Evolutionary conservation across 23 red algal species (phyloP), one percentile per base, ranked within the genome.

Genomic region (Porphyridium purpureum): DNA sequence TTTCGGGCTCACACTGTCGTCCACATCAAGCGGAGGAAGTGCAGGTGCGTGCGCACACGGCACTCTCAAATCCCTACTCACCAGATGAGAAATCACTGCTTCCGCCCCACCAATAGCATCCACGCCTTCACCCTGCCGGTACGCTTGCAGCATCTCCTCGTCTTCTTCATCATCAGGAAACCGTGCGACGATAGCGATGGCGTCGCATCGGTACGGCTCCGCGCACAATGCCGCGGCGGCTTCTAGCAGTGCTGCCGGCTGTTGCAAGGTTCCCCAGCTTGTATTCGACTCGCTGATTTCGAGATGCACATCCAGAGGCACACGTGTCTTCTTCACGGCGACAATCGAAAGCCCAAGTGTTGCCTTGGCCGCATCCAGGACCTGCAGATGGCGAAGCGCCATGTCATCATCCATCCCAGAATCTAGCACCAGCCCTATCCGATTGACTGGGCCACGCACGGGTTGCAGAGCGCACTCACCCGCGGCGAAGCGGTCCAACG

Each of bases 101-200:
- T 95, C 88, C 3, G 88, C 88, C n/a, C 88, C 88, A 25, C 60
- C 88, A 7, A 94, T 59, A 4, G 62, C 62, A 65, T 94, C 88
- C 48, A 94, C 78, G 1, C 72, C 88, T 23, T 58, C 53, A n/a
- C 76, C 88, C 29, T 77, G 50, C 11, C 88, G 71, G 53, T 94
- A 94, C 7, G 65, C 49, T 50, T 57, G 7, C 8, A 14, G 15
- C 9, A 54, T 41, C 7, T 74, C 57, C 14, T 64, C 29, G 35
- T 78, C 77, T 58, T 88, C 82, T 0, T 77, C 73, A n/a, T n/a
- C n/a, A n/a, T n/a, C n/a, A 20, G 90, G 90, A 66, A 95, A 95
- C 23, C 60, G 33, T 35, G 76, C 60, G 11, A 85, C 78, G 14
- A 95, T 33, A 3, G 90, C 90, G 9, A 85, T 67, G 21, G 90